Base-by-base conservation (phyloP, 768 basidiomycete species). In the Serendipita sp. region DNA sequence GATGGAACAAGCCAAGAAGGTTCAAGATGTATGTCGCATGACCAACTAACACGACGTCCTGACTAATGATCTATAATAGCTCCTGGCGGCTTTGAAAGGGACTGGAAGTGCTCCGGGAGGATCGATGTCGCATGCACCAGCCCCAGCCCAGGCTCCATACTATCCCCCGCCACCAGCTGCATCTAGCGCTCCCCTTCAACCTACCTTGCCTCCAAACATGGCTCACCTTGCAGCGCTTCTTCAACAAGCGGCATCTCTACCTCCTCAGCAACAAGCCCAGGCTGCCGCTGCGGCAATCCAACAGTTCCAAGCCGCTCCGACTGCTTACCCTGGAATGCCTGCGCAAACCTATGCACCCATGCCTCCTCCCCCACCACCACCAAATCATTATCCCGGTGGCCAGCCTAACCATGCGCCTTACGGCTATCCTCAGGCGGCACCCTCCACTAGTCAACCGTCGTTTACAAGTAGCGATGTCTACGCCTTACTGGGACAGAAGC, bases 1-100 rank as follows among this genome's bases (percentile, higher is more conserved):
- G 11, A 76, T 94, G 18, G 91, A 94, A 69, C 88, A 92, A 77
- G 90, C 91, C 5, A 82, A 85, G 64, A 87, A 82, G 73, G 89
- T 93, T 6, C 91, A 92, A 70, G 87, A 91, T 69, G 82, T 84
- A 65, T 11, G 73, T 13, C 10, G 8, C 33, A 23, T 40, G 34
- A 4, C 27, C 53, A 27, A 62, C 13, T 52, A 27, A 18, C 16
- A 60, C 44, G n/a, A 53, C 46, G 60, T 63, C 44, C 60, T 62
- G 40, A 31, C 46, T 63, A 15, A 33, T 10, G 15, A 23, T 11
- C n/a, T 11, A 13, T 40, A 44, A 3, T 64, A 83, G 79, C 75
- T 91, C 16, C 75, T 91, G 29, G 89, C 88, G 3, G 89, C 89
- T 11, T 74, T 91, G 52, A 90, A 91, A 69, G 85, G 87, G 65